phyloP scores from a whole-genome alignment of 2,329 filamentous ascomycete genomes.

The Thelonectria blattea region DNA sequence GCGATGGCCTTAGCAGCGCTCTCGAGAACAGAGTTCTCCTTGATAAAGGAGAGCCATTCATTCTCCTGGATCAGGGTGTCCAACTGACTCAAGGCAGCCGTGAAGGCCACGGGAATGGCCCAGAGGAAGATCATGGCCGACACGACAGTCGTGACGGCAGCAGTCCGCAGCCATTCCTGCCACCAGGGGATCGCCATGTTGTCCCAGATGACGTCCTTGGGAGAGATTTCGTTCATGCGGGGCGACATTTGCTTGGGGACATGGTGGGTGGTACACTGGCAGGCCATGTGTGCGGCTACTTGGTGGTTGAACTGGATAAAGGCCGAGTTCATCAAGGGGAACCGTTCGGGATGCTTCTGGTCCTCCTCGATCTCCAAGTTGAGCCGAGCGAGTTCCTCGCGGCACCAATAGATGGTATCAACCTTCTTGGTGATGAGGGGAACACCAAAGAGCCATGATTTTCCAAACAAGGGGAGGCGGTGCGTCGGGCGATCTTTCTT shows the following conservation, averaged over 20 bases:
- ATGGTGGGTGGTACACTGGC: constrained; percentile 89
- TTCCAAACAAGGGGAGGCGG: constrained; percentile 67
- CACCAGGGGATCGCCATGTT: constrained; percentile 98
- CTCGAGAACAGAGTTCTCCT: constrained; percentile 62
- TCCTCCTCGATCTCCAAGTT: constrained; percentile 93
- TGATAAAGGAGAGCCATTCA: constrained; percentile 74
- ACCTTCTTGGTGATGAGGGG: constrained; percentile 87
- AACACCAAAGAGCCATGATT: constrained; percentile 77
- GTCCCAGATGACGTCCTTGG: constrained; percentile 92
- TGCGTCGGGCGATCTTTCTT: constrained; percentile 86
- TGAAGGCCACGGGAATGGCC: constrained; percentile 90
- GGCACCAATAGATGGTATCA: constrained; percentile 92
- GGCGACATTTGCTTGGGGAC: constrained; percentile 93
- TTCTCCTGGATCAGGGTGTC: constrained; percentile 69
- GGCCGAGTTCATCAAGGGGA: constrained; percentile 91
- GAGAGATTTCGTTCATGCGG: constrained; percentile 89
- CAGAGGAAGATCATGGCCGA: constrained; percentile 82
- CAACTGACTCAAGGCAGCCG: constrained; percentile 81
- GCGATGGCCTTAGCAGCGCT: constrained; percentile 71
- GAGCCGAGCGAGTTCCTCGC: constrained; percentile 82
- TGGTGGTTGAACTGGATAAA: constrained; percentile 99
- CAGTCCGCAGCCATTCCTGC: constrained; percentile 79
- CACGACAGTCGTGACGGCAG: constrained; percentile 69
- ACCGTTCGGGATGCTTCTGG: constrained; percentile 83
- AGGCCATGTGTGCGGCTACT: constrained; percentile 97